Conservation (phyloP, 2,329 filamentous ascomycete species). For the Fusarium xyrophilum region DNA sequence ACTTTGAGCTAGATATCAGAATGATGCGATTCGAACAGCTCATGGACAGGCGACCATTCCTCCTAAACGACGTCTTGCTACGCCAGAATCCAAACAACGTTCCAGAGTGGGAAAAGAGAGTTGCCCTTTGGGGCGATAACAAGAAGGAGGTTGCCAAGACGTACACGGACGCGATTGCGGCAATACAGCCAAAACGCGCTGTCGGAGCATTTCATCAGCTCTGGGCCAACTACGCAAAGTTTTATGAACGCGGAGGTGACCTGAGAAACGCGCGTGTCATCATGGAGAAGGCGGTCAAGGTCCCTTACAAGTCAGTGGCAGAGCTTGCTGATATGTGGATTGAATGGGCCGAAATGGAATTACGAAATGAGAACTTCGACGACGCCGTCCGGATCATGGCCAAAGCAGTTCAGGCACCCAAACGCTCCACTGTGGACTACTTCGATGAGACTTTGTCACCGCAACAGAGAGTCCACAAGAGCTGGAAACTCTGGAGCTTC, state of each 20-base stretch:
- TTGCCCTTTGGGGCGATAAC: constrained; percentile 95
- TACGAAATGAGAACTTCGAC: constrained; percentile 95
- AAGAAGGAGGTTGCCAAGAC: constrained; percentile 90
- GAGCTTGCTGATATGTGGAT: constrained; percentile 99
- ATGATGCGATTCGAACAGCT: constrained; percentile 99
- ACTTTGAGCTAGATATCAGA: constrained; percentile 92
- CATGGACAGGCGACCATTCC: constrained; percentile 95
- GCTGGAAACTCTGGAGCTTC: constrained; percentile 99
- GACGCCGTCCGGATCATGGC: constrained; percentile 95
- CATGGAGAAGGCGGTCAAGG: constrained; percentile 97
- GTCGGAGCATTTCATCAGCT: constrained; percentile 92
- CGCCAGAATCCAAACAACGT: constrained; percentile 97
- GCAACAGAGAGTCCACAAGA: constrained; percentile 97
- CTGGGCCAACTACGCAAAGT: constrained; percentile 96
- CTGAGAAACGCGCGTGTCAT: constrained; percentile 86
- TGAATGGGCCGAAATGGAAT: constrained; percentile 98
- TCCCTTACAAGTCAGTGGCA: constrained; percentile 96
- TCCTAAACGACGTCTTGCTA: constrained; percentile 93
- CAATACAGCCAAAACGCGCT: constrained; percentile 93
- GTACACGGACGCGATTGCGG: constrained; percentile 91
- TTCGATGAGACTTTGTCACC: constrained; percentile 94
- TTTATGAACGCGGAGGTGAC: constrained; percentile 90
- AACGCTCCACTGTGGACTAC: constrained; percentile 97
- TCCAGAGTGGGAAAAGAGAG: constrained; percentile 94
- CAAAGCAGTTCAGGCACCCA: constrained; percentile 95